Percentiles rank a stretch among this genome's conserved stretches.
Conservation (phyloP, 768 basidiomycete genomes). For the Auricularia cornea region DNA sequence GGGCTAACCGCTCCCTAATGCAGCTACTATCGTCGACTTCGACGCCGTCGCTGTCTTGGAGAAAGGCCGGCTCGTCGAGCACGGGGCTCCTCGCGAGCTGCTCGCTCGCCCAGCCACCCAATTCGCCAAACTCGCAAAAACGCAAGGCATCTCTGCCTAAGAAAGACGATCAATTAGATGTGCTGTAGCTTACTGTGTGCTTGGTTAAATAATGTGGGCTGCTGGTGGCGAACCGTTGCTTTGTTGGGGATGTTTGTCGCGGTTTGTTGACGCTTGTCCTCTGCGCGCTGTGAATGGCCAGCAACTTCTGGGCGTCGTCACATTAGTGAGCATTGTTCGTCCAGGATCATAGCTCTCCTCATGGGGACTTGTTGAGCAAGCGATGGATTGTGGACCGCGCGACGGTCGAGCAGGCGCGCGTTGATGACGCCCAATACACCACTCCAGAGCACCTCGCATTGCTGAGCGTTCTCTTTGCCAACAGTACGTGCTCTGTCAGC, state of each 20-base stretch:
- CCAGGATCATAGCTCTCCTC: slow-evolving; percentile 9
- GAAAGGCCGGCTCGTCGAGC: slow-evolving; percentile 2
- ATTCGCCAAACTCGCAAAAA: slow-evolving; percentile 4
- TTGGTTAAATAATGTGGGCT: too few relatives aligned
- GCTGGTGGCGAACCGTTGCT: too few relatives aligned
- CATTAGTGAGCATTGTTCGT: slow-evolving; percentile 54
- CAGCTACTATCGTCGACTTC: slow-evolving; percentile 5
- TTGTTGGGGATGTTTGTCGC: too few relatives aligned
- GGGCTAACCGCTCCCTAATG: neutral
- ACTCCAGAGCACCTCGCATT: slow-evolving; percentile 72
- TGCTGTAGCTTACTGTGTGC: neutral
- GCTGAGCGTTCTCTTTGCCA: slow-evolving; percentile 82
- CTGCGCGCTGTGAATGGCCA: slow-evolving; percentile 69
- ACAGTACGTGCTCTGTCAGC: slow-evolving; percentile 40
- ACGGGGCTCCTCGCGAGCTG: neutral
- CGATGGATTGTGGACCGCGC: slow-evolving; percentile 86
- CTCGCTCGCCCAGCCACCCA: neutral
- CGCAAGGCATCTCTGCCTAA: slow-evolving; percentile 1
- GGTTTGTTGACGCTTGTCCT: neutral
- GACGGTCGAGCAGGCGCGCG: slow-evolving; percentile 62
- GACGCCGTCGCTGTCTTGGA: slow-evolving; percentile 4
- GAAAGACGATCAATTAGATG: neutral
- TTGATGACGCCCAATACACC: slow-evolving; percentile 71
- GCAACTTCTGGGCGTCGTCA: slow-evolving; percentile 87
- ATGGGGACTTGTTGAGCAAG: slow-evolving; percentile 46